Percentiles rank a stretch among this genome's conserved stretches.
These are phyloP conservation scores for Raffaelea arxii DNA, from an alignment of 2,329 filamentous ascomycete genomes.

Conservation along the genomic window DNA sequence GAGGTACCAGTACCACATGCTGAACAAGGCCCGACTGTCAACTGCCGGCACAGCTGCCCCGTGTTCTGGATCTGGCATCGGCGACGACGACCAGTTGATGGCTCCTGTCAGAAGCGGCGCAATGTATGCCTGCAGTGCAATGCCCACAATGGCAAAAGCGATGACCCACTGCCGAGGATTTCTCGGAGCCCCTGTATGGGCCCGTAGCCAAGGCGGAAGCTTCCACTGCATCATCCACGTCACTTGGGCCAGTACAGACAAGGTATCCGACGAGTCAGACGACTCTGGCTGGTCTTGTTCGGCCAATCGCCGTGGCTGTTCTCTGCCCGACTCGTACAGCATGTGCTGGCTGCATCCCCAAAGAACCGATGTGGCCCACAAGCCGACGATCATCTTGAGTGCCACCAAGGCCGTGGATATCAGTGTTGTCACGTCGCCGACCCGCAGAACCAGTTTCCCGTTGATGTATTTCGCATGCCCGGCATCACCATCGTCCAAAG, in stretches of 20 bases:
- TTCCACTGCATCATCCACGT: background rate
- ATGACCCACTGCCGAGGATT: background rate
- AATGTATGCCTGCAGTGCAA: background rate
- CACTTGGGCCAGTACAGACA: background rate
- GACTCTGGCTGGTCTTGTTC: background rate
- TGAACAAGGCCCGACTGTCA: background rate
- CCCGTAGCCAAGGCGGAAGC: background rate
- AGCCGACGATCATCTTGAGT: background rate
- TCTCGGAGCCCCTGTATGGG: background rate
- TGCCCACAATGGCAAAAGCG: background rate
- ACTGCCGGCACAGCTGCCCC: background rate
- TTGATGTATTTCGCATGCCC: background rate
- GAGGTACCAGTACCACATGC: background rate
- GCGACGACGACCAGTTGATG: background rate
- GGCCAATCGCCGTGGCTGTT: no score
- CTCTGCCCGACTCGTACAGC: no score
- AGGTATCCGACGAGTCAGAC: no score
- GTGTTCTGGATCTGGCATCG: background rate
- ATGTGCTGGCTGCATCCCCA: background rate
- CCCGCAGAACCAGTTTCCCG: background rate
- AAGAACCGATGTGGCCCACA: background rate
- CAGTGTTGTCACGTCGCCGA: background rate
- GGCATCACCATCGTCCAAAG: background rate
- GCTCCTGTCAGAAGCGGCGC: background rate
- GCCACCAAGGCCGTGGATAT: background rate